A percentile compares a stretch with the other conserved stretches of the same genome.
Conservation (phyloP, 345 rosid genomes). For the Eucalyptus globulus region DNA sequence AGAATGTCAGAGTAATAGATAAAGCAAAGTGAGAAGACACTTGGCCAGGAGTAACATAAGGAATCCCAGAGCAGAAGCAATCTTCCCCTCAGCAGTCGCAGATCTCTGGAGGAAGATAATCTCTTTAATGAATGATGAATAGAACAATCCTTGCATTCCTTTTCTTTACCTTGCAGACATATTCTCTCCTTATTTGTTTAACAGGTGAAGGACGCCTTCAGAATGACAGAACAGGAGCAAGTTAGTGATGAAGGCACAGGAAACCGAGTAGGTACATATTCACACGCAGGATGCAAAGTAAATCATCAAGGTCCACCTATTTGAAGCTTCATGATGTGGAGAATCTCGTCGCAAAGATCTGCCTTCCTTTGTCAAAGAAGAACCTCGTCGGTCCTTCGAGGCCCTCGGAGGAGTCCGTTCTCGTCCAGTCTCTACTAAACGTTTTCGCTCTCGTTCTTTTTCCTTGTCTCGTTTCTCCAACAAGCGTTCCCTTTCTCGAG, state of each 20-base stretch:
- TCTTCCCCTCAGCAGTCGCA: not conserved
- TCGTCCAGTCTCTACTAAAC: constrained; percentile 47
- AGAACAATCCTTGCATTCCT: not conserved
- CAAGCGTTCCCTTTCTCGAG: constrained; percentile 35
- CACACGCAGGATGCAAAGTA: constrained; percentile 46
- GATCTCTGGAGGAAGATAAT: not conserved
- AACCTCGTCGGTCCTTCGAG: constrained; percentile 66
- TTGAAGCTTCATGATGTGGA: constrained; percentile 58
- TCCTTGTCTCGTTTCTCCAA: constrained; percentile 71
- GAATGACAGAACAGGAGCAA: constrained; percentile 68
- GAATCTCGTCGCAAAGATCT: constrained; percentile 56
- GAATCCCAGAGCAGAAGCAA: not conserved
- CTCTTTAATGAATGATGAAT: not conserved
- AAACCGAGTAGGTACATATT: constrained; percentile 45
- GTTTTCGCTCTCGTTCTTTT: constrained; percentile 70
- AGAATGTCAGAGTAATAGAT: not conserved
- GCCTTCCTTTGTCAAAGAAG: constrained; percentile 55
- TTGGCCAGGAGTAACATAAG: not conserved
- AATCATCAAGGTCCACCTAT: constrained; percentile 93
- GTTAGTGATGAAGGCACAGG: constrained; percentile 59
- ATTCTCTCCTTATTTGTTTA: constrained; percentile 93
- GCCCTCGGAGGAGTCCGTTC: constrained; percentile 59
- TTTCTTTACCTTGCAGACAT: constrained; percentile 93
- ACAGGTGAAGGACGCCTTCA: constrained; percentile 96
- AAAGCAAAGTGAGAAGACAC: not conserved